Percentiles rank a stretch among this genome's conserved stretches.
phyloP scores from a whole-genome alignment of 306 rosid genomes.

The Castanea crenata region DNA sequence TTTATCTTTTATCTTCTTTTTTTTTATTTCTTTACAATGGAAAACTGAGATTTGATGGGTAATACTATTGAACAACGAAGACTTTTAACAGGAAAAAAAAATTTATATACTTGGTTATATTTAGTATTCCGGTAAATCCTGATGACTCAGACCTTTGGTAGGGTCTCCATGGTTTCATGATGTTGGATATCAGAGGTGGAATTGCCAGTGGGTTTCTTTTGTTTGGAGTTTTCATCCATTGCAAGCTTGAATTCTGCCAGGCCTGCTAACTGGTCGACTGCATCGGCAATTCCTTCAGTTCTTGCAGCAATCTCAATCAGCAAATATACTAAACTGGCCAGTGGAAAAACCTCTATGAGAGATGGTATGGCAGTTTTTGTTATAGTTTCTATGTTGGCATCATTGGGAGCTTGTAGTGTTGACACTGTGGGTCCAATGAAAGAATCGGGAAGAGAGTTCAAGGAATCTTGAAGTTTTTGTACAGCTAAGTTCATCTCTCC shows the following conservation, averaged over 20 bases:
- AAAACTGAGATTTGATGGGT: too few species aligned
- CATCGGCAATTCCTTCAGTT: conserved; percentile 28
- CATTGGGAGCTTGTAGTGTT: conserved; percentile 7
- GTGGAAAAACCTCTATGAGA: conserved; percentile 38
- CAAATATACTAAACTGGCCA: conserved; percentile 36
- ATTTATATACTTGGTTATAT: too few species aligned
- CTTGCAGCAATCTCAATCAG: conserved; percentile 35
- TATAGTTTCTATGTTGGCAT: not conserved
- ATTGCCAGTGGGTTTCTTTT: conserved; percentile 7
- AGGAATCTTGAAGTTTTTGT: conserved; percentile 29
- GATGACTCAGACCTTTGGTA: not conserved
- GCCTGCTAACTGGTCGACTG: conserved; percentile 33
- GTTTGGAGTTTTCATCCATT: conserved; percentile 6
- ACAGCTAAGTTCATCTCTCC: conserved; percentile 42
- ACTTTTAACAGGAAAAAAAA: not conserved
- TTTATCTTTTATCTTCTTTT: too few species aligned
- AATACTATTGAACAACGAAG: too few species aligned
- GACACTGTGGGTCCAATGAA: conserved; percentile 9
- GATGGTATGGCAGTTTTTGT: not conserved
- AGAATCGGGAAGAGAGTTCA: conserved; percentile 33
- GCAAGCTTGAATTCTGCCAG: conserved; percentile 23
- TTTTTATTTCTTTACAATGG: too few species aligned
- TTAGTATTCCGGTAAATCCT: too few species aligned
- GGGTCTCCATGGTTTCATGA: conserved; percentile 7
- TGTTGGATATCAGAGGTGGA: not conserved